Evolutionary conservation across 306 rosid genomes (phyloP), one percentile per base, ranked within the genome.

Genomic region (Herpetospermum pedunculosum): DNA sequence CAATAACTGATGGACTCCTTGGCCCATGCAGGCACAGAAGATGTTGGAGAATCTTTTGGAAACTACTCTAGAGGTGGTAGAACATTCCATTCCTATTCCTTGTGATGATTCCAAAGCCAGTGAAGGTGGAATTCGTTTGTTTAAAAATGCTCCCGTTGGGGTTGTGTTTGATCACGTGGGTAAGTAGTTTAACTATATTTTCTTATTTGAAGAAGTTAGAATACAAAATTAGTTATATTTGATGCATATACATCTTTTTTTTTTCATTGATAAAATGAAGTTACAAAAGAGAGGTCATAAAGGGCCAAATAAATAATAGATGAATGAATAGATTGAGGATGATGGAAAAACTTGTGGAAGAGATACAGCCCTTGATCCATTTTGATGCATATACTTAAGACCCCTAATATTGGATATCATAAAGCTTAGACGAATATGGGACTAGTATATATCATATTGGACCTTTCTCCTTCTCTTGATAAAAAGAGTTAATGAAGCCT

Each of bases 131-230:
- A 71, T 94, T 72, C 94, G 92, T 38, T 85, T 94, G 87, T 94
- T 94, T 76, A 94, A 87, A 44, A 83, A 87, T 83, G 83, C 97
- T 75, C 87, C 81, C 21, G 89, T 86, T 14, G 97, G 97, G 43
- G 81, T 89, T 37, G 83, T 85, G 76, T 86, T 88, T 84, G 91
- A 94, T 88, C 86, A 71, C 28, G 69, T 62, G 18, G 94, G 97
- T 90, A 80, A 75, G 84, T 72, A 64, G 74, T 43, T 67, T 41
- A 41, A 4, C 73, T 43, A 41, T 65, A 25, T 62, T 43, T 75
- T 79, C 77, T 35, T 64, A 64, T 26, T 14, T 78, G 76, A 67
- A 67, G 37, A 67, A 23, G 73, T 43, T 12, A 21, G 21, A 46
- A 25, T 52, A 13, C 34, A 37, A 23, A 41, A 26, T 8, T 40